Conservation (phyloP, 345 rosid genomes). For the Eucalyptus camaldulensis region DNA sequence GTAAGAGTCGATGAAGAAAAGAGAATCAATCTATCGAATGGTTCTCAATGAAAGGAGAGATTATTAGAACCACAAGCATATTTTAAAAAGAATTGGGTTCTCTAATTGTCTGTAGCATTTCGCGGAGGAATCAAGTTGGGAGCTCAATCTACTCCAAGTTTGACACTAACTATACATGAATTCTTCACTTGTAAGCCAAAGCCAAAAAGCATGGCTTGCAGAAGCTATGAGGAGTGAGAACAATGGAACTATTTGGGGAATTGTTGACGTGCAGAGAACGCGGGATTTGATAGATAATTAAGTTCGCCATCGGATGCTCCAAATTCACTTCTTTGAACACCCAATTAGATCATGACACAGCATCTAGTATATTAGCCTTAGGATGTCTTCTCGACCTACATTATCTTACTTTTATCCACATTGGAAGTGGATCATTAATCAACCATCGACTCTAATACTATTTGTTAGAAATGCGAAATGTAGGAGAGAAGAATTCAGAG, state of each 20-base stretch:
- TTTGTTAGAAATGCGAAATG: background rate
- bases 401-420: background rate
- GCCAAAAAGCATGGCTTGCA: background rate
- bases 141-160: background rate
- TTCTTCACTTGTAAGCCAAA: background rate
- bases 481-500: background rate
- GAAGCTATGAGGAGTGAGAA: background rate
- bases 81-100: background rate
- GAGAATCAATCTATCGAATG: background rate
- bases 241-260: background rate
- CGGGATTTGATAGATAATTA: background rate
- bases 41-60: background rate
- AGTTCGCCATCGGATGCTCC: background rate
- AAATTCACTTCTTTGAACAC: background rate
- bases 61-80: background rate
- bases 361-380: background rate
- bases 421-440: background rate
- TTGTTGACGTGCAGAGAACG: background rate
- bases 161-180: background rate
- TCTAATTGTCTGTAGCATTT: background rate
- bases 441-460: background rate
- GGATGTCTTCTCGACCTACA: background rate
- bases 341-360: rapidly evolving
- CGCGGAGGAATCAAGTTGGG: background rate
- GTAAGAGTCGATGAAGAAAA: background rate